These are phyloP conservation scores for Incumbomyces delicatus DNA, from an alignment of 2,329 filamentous ascomycete species.

Conservation along the genomic window DNA sequence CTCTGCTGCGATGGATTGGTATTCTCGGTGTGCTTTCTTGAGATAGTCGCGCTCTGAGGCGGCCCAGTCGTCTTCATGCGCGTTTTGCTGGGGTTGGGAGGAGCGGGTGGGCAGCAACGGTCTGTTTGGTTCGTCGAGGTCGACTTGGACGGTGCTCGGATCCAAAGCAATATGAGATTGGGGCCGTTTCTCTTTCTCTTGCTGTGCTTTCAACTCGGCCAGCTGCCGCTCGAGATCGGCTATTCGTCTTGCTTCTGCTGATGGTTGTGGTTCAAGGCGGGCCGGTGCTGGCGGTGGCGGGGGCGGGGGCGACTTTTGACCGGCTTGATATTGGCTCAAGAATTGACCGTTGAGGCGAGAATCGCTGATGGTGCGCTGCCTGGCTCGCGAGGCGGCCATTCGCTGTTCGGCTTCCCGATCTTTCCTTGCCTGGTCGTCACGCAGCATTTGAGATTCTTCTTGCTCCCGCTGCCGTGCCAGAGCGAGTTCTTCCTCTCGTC, in stretches of 20 bases:
- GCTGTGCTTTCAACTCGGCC: constrained; percentile 52
- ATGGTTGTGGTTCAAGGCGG: constrained; percentile 20
- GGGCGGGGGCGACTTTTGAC: constrained; percentile 37
- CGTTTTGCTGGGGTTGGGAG: constrained; percentile 31
- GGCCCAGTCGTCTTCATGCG: constrained; percentile 48
- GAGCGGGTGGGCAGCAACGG: constrained; percentile 16
- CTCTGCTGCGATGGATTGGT: constrained; percentile 25
- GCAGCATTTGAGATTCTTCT: constrained; percentile 47
- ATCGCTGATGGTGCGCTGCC: constrained; percentile 52
- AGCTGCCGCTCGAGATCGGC: constrained; percentile 69
- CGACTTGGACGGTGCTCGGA: not conserved
- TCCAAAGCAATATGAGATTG: constrained; percentile 19
- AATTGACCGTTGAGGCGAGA: constrained; percentile 69
- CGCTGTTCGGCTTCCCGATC: constrained; percentile 63
- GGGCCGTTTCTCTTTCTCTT: constrained; percentile 48
- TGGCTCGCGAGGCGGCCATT: constrained; percentile 56
- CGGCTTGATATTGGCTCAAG: constrained; percentile 74
- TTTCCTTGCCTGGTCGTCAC: constrained; percentile 63
- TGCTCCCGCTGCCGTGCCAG: constrained; percentile 25
- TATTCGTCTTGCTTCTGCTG: constrained; percentile 56
- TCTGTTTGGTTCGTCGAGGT: constrained; percentile 8
- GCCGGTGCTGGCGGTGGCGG: constrained; percentile 20
- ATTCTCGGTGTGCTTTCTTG: constrained; percentile 45
- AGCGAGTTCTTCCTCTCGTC: constrained; percentile 35
- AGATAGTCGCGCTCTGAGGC: constrained; percentile 52